Evolutionary conservation across 495 filamentous ascomycete genomes (phyloP), one percentile per base, ranked within the genome.

Genomic region (Podospora pseudopauciseta): DNA sequence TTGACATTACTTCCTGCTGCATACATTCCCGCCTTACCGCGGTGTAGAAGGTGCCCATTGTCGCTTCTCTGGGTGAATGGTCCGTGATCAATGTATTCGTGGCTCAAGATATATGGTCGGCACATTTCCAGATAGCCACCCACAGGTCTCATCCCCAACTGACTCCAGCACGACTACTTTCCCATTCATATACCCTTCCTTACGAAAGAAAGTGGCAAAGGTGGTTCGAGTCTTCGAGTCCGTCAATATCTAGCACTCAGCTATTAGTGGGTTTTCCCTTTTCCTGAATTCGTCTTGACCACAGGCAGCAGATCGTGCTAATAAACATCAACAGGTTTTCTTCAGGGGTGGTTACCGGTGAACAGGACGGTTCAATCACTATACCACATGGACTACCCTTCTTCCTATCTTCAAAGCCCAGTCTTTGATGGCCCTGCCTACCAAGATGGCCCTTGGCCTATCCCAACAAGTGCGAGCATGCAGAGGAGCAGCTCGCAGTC

Each of bases 401-500:
- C 44, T 23, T 30, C 49, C 7, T 20, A 62, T n/a, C 6, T 27
- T 34, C 54, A 18, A 1, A 34, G 39, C 32, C 5, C 39, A 5
- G 2, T 59, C 34, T 65, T 30, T 15, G 63, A 27, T 6, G 26
- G 7, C 1, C 44, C 55, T n/a, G 39, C 18, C 9, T 53, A 23
- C 11, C 57, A 62, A 13, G 18, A 62, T 65, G 67, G 28, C 7
- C 11, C 15, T 23, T 69, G 67, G 67, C 7, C 34, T 32, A 44
- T 16, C 6, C 34, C 63, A 1, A 49, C 39, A 49, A 49, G 39
- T 49, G 11, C 11, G n/a, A 44, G 19, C 57, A 69, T 69, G 67
- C 16, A 65, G 15, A 62, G 67, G 44, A 65, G 63, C 28, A 30
- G 26, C 18, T 70, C 68, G 0, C 49, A 70, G n/a, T 63, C 65